Evolutionary conservation across 306 rosid genomes (phyloP).

Genomic region (Gastrolobium bilobum): DNA sequence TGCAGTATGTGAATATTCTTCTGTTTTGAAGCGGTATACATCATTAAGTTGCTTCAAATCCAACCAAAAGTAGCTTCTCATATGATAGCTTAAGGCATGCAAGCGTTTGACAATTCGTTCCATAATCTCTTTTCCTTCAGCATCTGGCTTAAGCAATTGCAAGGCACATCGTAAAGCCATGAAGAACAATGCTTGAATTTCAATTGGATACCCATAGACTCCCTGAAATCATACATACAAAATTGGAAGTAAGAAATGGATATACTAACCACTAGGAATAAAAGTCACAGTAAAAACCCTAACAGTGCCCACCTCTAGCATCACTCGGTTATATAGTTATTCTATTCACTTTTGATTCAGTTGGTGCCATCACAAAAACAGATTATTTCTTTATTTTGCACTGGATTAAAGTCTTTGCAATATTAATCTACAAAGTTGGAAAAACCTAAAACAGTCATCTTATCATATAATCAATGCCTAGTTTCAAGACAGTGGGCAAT

Average conservation of each 20-base stretch:
- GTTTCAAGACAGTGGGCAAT: slow-evolving; percentile 11
- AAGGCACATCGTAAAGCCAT: slow-evolving; percentile 95
- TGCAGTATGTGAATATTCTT: slow-evolving; percentile 94
- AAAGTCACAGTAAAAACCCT: not conserved
- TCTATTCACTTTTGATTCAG: slow-evolving; percentile 24
- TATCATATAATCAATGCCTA: slow-evolving; percentile 15
- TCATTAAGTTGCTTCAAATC: slow-evolving; percentile 92
- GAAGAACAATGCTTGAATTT: slow-evolving; percentile 94
- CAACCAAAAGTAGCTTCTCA: slow-evolving; percentile 90
- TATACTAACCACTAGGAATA: slow-evolving; percentile 8
- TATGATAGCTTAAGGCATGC: slow-evolving; percentile 84
- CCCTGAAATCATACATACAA: slow-evolving; percentile 66
- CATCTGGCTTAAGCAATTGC: slow-evolving; percentile 82
- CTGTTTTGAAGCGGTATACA: slow-evolving; percentile 88
- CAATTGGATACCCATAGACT: slow-evolving; percentile 96
- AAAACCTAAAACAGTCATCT: not conserved
- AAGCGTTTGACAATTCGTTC: slow-evolving; percentile 78
- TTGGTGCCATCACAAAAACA: not conserved
- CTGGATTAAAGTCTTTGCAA: not conserved
- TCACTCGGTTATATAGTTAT: not conserved
- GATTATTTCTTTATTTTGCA: not conserved
- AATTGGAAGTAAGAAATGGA: slow-evolving; percentile 32
- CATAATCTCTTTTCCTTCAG: slow-evolving; percentile 79
- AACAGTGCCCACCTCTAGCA: not conserved
- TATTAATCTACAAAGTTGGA: not conserved